phyloP scores from a whole-genome alignment of 176 grass and related monocot genomes.

The Zizania latifolia region DNA sequence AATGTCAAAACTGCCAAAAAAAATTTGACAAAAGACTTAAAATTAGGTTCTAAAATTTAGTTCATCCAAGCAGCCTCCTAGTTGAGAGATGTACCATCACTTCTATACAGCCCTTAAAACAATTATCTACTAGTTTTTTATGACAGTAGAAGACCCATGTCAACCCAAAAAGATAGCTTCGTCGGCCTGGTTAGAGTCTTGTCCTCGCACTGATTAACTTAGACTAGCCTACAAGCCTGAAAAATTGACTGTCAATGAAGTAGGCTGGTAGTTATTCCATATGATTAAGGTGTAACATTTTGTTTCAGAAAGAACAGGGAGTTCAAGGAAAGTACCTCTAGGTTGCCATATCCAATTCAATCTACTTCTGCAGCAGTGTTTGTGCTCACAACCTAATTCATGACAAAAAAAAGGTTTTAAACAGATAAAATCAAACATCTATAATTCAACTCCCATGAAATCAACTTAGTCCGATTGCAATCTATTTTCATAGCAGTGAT shows the following conservation, averaged over 20 bases:
- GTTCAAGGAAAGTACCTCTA: not conserved
- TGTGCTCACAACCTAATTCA: slow-evolving; percentile 39
- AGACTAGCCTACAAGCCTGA: not conserved
- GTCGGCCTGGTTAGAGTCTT: not conserved
- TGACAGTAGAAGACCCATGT: not conserved
- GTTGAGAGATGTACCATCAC: not conserved
- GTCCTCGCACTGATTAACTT: not conserved
- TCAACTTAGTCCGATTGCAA: not conserved
- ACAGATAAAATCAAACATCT: not conserved
- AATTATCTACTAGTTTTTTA: not conserved
- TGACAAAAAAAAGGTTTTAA: not conserved
- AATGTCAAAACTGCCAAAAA: too few relatives aligned
- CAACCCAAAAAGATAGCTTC: slow-evolving; percentile 5
- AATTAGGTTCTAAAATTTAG: too few relatives aligned
- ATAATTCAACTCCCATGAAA: not conserved
- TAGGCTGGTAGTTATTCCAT: too few relatives aligned
- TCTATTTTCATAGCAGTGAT: not conserved
- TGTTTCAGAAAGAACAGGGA: not conserved
- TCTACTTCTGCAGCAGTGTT: slow-evolving; percentile 6
- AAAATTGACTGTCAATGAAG: too few relatives aligned
- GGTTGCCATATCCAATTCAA: slow-evolving; percentile 13
- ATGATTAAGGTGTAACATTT: too few relatives aligned
- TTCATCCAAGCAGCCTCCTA: too few relatives aligned
- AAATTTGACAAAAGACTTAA: too few relatives aligned
- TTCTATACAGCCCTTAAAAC: slow-evolving; percentile 12